Conservation (phyloP, 75 land plant species). For the Picea glauca region DNA sequence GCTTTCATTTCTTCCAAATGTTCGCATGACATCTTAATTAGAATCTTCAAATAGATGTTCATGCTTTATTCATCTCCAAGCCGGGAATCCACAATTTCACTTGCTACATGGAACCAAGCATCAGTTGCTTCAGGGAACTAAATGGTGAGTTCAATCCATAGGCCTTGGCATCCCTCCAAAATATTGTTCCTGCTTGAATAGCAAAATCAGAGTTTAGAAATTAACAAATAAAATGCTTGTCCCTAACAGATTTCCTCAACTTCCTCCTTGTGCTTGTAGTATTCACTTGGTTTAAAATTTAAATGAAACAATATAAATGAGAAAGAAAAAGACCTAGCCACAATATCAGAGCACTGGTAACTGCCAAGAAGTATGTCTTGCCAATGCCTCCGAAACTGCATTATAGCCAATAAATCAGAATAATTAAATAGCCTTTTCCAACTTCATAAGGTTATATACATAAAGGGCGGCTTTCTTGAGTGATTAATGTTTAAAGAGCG, state of each 20-base stretch:
- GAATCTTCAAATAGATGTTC: not conserved
- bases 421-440: not conserved
- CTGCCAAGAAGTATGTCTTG: conserved; percentile 47
- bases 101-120: conserved; percentile 14
- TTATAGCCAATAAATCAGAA: not conserved
- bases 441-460: not conserved
- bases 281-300: not conserved
- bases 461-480: not conserved
- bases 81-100: not conserved
- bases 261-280: not conserved
- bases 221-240: not conserved
- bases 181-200: conserved; percentile 23
- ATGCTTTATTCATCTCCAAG: not conserved
- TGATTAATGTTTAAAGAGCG: not conserved
- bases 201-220: not conserved
- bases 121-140: conserved; percentile 34
- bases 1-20: conserved; percentile 4
- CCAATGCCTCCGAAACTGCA: conserved; percentile 49
- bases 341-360: conserved; percentile 36
- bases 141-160: conserved; percentile 44
- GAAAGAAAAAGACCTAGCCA: conserved; percentile 37
- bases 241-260: not conserved
- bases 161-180: conserved; percentile 51
- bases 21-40: not conserved
- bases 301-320: not conserved